Base-by-base conservation (phyloP, 345 rosid species). In the Isatis tinctoria region DNA sequence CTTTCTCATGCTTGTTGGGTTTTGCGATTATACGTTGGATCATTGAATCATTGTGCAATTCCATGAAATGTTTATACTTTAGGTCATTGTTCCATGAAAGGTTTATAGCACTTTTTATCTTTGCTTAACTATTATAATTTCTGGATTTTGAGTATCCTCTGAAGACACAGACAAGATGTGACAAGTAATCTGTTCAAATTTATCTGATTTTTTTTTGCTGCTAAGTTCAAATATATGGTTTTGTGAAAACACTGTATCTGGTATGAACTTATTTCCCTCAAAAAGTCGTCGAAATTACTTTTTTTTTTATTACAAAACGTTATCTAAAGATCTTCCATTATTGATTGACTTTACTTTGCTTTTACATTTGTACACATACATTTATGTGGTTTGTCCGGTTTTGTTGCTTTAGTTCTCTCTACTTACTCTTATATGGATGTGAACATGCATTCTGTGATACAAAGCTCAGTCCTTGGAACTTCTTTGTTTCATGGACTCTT, bases 311-410 rank as follows among this genome's bases (percentile, higher is more conserved):
- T 8, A 4, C 26, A 66, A 40, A 17, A 27, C 32, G n/a, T 76
- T 63, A 56, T 70, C 75, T 10, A 47, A 76, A 76, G 61, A 57
- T 70, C 71, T 70, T 60, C 37, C 28, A 41, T 63, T 64, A 64
- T 56, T 64, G 51, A 27, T 64, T 44, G 67, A 70, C 67, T 63
- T 63, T 64, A 56, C 40, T 45, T 11, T 56, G 71, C 16, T 36
- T 76, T 63, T 64, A 76, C 75, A 76, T 47, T 18, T 76, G 60
- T 63, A 9, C 44, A 20, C 47, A 76, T 52, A 5, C 75, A 76
- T 70, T 69, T 10, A 70, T 76, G 71, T 63, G 37, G 48, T 27
- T 75, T 60, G 64, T 67, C 63, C 37, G 14, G 57, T 43, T 53
- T 43, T 33, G 12, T 62, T 33, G 10, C 43, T 20, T 62, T 54